phyloP scores from a whole-genome alignment of 2,329 filamentous ascomycete species.

The Stagonosporopsis tanaceti region DNA sequence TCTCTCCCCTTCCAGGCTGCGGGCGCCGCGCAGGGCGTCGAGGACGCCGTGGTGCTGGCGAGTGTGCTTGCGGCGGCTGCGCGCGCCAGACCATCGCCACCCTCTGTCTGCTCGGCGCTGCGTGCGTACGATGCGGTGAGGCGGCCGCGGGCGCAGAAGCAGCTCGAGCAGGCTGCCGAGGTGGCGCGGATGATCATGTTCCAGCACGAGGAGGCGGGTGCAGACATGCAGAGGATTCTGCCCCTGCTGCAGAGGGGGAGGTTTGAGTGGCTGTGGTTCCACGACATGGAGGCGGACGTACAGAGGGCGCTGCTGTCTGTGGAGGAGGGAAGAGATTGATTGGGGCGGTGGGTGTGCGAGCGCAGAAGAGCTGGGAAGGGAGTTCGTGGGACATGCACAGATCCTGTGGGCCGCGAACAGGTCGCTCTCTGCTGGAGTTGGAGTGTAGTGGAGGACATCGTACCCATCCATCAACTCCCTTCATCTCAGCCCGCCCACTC shows the following conservation, averaged over 20 bases:
- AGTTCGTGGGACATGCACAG: too few relatives aligned
- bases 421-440: too few relatives aligned
- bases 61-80: constrained; percentile 23
- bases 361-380: too few relatives aligned
- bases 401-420: too few relatives aligned
- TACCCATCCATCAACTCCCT: too few relatives aligned
- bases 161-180: constrained; percentile 28
- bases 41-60: constrained; percentile 40
- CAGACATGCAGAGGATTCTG: constrained; percentile 22
- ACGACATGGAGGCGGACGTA: constrained; percentile 6
- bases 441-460: too few relatives aligned
- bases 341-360: too few relatives aligned
- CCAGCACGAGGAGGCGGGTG: constrained; percentile 18
- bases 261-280: constrained; percentile 14
- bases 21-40: constrained; percentile 40
- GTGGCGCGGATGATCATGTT: constrained; percentile 26
- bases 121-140: constrained; percentile 34
- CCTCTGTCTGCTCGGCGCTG: constrained; percentile 3
- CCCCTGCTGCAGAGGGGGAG: not conserved
- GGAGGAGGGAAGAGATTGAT: not conserved
- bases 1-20: constrained; percentile 36
- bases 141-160: constrained; percentile 34
- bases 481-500: too few relatives aligned
- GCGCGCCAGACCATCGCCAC: too few relatives aligned
- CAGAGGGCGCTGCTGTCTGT: not conserved